Evolutionary conservation across 768 basidiomycete genomes (phyloP).

Genomic region (Kwoniella mangroviensis): DNA sequence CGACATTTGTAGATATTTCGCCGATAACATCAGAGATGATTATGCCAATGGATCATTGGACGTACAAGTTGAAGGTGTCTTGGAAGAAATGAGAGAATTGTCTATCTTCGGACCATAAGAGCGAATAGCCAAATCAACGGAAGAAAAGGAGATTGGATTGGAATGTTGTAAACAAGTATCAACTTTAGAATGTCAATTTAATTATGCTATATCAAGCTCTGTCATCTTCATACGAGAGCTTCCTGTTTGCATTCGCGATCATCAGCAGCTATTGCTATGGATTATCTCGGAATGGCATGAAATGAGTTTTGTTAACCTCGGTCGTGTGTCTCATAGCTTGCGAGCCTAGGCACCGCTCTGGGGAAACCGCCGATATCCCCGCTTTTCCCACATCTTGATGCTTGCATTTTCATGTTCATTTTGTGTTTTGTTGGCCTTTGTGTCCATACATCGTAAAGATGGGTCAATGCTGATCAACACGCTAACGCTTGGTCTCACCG

Average conservation of each 20-base stretch:
- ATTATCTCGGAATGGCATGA: no score
- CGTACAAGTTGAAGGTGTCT: constrained; percentile 94
- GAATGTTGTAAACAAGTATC: background rate
- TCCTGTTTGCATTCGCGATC: no score
- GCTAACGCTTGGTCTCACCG: background rate
- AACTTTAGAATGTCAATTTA: background rate
- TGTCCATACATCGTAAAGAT: background rate
- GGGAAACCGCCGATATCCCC: background rate
- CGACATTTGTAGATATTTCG: constrained; percentile 70
- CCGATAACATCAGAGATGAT: constrained; percentile 87
- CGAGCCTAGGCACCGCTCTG: background rate
- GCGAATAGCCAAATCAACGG: background rate
- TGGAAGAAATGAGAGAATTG: constrained; percentile 95
- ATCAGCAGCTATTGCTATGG: no score
- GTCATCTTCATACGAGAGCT: no score
- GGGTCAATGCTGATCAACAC: background rate
- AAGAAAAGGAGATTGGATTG: background rate
- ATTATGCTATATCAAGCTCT: background rate
- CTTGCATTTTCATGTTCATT: background rate
- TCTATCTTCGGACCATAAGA: constrained; percentile 79
- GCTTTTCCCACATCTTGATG: background rate
- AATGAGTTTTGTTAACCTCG: no score
- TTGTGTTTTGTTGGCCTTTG: constrained; percentile 1
- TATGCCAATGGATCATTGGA: constrained; percentile 97
- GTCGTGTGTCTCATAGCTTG: no score